These are phyloP conservation scores for Dissophora ornata DNA, from an alignment of 192 early-diverging fungal species.

Conservation along the genomic window DNA sequence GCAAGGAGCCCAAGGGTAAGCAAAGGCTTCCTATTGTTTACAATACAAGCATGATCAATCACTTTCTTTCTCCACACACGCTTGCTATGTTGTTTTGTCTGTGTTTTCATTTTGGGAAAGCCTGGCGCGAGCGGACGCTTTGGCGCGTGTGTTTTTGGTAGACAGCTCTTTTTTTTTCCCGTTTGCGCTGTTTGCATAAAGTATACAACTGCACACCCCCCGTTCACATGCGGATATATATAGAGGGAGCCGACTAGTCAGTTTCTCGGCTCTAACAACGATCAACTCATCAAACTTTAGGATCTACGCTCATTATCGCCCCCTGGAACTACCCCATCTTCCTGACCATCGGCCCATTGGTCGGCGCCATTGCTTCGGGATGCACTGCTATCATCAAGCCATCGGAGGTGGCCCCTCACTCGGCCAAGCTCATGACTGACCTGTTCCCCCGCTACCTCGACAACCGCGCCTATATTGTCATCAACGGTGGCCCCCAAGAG, in stretches of 20 bases:
- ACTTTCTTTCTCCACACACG: neutral
- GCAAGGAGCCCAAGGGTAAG: conserved; percentile 84
- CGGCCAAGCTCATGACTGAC: conserved; percentile 71
- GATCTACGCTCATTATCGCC: conserved; percentile 51
- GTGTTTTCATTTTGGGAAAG: too few species aligned
- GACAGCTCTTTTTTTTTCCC: too few species aligned
- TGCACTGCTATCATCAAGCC: conserved; percentile 86
- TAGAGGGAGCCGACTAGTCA: too few species aligned
- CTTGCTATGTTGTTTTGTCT: too few species aligned
- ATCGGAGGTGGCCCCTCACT: conserved; percentile 81
- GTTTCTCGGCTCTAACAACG: too few species aligned
- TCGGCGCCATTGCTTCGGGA: conserved; percentile 90
- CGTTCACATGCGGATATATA: neutral
- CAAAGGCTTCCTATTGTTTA: conserved; percentile 71
- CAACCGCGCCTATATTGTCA: conserved; percentile 67
- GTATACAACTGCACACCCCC: conserved; percentile 15
- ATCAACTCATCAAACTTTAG: too few species aligned
- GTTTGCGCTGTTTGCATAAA: conserved; percentile 17
- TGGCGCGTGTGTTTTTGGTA: too few species aligned
- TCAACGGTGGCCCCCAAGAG: conserved; percentile 83
- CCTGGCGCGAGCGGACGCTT: too few species aligned
- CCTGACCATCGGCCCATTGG: conserved; percentile 77
- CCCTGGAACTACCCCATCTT: conserved; percentile 72
- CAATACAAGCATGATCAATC: too few species aligned
- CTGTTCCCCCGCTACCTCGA: conserved; percentile 85